Evolutionary conservation across 1,139 yeast species (phyloP).

Genomic region (Yamadazyma oceani): DNA sequence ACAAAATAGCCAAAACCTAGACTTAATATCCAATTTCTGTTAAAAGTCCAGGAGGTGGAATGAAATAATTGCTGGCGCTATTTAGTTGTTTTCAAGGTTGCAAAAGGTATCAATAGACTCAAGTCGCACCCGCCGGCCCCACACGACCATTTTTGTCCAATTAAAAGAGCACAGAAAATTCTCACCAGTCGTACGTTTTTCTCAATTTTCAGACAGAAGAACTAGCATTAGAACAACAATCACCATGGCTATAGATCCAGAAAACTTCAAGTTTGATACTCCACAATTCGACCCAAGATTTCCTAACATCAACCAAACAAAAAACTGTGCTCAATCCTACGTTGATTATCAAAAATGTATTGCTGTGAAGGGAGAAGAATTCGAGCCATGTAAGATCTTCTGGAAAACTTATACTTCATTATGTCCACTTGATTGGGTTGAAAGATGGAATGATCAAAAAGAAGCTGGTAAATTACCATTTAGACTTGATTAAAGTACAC

Average conservation of each 20-base stretch:
- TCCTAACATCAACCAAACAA: slow-evolving; percentile 96
- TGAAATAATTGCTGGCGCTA: too few relatives aligned
- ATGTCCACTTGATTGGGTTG: slow-evolving; percentile 93
- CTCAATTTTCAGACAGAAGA: not conserved
- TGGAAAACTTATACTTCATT: slow-evolving; percentile 86
- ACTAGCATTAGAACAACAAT: too few relatives aligned
- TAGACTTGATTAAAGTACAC: slow-evolving; percentile 26
- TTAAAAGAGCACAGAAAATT: not conserved
- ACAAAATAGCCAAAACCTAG: too few relatives aligned
- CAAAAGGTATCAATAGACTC: too few relatives aligned
- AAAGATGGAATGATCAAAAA: slow-evolving; percentile 96
- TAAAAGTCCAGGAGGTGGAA: too few relatives aligned
- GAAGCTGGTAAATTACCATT: slow-evolving; percentile 53
- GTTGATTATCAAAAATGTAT: slow-evolving; percentile 98
- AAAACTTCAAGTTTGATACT: slow-evolving; percentile 62
- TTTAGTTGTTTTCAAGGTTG: too few relatives aligned
- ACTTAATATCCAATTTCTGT: too few relatives aligned
- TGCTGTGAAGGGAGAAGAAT: slow-evolving; percentile 95
- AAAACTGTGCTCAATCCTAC: slow-evolving; percentile 97
- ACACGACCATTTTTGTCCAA: slow-evolving; percentile 1
- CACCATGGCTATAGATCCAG: slow-evolving; percentile 46
- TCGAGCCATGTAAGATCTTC: slow-evolving; percentile 95
- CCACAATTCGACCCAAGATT: slow-evolving; percentile 91
- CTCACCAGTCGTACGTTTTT: slow-evolving; percentile 3
- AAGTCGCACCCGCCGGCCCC: too few relatives aligned